These are phyloP conservation scores for Dryas octopetala DNA, from an alignment of 306 rosid genomes.

Conservation along the genomic window DNA sequence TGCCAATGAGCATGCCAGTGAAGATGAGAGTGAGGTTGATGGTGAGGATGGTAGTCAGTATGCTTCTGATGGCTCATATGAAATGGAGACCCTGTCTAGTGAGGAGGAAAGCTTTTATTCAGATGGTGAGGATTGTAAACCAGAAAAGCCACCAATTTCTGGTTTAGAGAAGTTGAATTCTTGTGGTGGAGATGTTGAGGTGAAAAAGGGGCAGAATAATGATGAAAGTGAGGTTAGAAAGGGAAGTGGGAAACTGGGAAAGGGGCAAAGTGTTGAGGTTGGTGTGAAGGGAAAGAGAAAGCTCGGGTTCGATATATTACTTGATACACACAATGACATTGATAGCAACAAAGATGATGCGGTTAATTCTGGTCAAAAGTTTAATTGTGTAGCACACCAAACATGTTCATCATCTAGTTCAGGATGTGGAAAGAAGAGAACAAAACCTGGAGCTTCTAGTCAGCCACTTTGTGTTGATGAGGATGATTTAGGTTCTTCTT, in stretches of 20 bases:
- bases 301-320: constrained; percentile 24
- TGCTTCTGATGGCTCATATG: neutral
- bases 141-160: neutral
- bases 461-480: constrained; percentile 33
- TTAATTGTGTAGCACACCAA: constrained; percentile 19
- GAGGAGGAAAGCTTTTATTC: neutral
- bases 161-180: neutral
- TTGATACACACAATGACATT: neutral
- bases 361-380: neutral
- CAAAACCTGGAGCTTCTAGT: constrained; percentile 23
- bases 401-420: constrained; percentile 31
- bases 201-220: neutral
- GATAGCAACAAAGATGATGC: neutral
- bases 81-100: neutral
- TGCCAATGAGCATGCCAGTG: constrained; percentile 13
- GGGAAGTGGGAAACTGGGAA: neutral
- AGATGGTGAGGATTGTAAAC: neutral
- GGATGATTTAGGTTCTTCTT: constrained; percentile 7
- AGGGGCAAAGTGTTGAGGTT: neutral
- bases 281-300: neutral
- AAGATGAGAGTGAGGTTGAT: too few relatives aligned
- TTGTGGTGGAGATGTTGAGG: neutral
- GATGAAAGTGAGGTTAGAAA: neutral
- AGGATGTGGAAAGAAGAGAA: neutral
- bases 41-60: neutral